Evolutionary conservation across 495 filamentous ascomycete genomes (phyloP), one percentile per base, ranked within the genome.

Genomic region (Penicillium crystallinum): DNA sequence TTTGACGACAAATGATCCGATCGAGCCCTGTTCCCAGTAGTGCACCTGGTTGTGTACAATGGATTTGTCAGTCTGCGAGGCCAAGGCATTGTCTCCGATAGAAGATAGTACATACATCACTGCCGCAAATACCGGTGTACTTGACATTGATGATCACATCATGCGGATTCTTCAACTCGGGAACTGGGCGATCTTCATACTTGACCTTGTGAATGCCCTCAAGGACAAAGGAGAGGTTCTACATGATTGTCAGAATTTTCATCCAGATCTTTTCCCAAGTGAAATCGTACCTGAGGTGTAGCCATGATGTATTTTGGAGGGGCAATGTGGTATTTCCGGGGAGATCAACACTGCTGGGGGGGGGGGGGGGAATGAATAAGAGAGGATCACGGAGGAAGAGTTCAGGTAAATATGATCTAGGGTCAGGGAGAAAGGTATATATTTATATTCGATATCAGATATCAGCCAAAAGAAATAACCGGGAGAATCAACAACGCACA

Each of bases 161-260:
- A 72, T 86, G 80, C 22, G 83, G 77, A 34, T 72, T 70, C 54
- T 81, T 68, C 53, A 93, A 69, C 35, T 78, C 72, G 6, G 90
- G 90, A 39, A 89, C 65, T 0, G 90, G 89, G 14, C 83, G 81
- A 56, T 90, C 86, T 73, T 87, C 84, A 68, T 86, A 92, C 41
- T 71, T 69, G 55, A 95, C 86, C 52, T 83, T 76, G 68, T 82
- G 78, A 55, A 83, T 73, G 49, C 85, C 84, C 68, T 89, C 81
- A 53, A 96, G 82, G 61, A 95, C 72, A 72, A 95, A 95, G 45
- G 90, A 95, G 51, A 87, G 84, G 74, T 96, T 96, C 88, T 96
- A 55, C 29, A 17, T 10, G 11, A 25, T 10, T 30, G 46, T 61
- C 48, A 59, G 43, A 4, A 23, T 39, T 38, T 19, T 21, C 49